A percentile compares a stretch with the other conserved stretches of the same genome.
Evolutionary conservation across 805 yeast species (phyloP).

Genomic region (Hanseniaspora guilliermondii): DNA sequence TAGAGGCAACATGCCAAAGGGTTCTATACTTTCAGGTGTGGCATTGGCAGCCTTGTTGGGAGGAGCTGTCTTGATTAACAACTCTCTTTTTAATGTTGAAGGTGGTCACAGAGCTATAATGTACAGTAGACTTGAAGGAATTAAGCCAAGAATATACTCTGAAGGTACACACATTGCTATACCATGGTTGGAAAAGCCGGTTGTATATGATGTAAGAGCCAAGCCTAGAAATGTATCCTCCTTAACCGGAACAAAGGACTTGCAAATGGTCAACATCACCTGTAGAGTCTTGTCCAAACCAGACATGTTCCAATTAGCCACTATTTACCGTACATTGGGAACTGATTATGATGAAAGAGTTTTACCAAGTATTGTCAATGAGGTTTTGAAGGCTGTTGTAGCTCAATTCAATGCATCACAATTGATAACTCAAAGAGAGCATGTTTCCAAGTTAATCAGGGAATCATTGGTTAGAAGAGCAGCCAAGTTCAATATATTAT

Average conservation of each 20-base stretch:
- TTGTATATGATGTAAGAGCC: conserved; percentile 88
- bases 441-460: conserved; percentile 79
- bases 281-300: conserved; percentile 94
- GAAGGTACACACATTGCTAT: conserved; percentile 93
- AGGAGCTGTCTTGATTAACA: conserved; percentile 40
- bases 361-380: conserved; percentile 94
- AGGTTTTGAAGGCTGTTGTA: conserved; percentile 88
- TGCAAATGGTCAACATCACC: conserved; percentile 98
- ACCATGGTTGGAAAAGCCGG: conserved; percentile 91
- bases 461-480: conserved; percentile 89
- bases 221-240: conserved; percentile 94
- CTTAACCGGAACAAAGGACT: conserved; percentile 92
- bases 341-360: conserved; percentile 93
- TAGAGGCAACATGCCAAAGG: conserved; percentile 30
- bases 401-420: conserved; percentile 98
- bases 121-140: conserved; percentile 77
- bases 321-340: conserved; percentile 83
- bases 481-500: conserved; percentile 65
- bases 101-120: conserved; percentile 98
- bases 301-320: conserved; percentile 61
- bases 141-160: conserved; percentile 64
- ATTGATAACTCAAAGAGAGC: conserved; percentile 96
- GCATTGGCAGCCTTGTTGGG: conserved; percentile 49
- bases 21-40: conserved; percentile 50
- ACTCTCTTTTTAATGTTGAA: conserved; percentile 72